Percentiles rank a stretch among this genome's conserved stretches.
Evolutionary conservation across 139 green algal species (phyloP).

Genomic region (Monoraphidium neglectum): DNA sequence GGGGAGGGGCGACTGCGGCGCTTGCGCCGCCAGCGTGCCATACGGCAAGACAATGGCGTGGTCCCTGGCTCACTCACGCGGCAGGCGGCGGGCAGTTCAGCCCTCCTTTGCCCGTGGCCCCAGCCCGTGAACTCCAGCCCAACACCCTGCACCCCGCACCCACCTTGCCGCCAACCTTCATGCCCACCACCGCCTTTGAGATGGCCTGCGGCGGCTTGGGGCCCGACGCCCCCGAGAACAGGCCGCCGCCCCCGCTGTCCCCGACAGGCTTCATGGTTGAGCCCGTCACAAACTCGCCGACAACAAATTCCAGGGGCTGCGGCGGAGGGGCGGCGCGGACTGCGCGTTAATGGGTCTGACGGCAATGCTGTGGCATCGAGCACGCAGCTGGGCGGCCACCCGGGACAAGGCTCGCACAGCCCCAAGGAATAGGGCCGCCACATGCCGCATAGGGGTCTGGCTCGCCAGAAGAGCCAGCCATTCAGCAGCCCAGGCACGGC

Average conservation of each 20-base stretch:
- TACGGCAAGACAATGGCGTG: no score
- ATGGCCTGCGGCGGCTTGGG: slow-evolving; percentile 88
- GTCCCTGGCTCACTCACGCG: neutral
- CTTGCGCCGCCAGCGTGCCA: neutral
- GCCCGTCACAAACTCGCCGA: slow-evolving; percentile 56
- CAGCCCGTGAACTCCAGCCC: neutral
- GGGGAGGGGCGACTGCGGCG: neutral
- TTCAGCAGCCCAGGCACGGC: no score
- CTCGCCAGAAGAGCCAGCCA: no score
- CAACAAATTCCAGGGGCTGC: slow-evolving; percentile 87
- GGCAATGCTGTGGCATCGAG: no score
- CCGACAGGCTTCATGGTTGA: slow-evolving; percentile 32
- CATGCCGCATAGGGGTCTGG: no score
- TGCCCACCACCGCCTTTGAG: slow-evolving; percentile 78
- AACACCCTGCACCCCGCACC: neutral
- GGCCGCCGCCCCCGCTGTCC: slow-evolving; percentile 59
- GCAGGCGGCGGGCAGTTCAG: neutral
- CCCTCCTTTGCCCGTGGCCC: neutral
- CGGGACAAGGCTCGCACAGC: no score
- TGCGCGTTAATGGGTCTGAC: no score
- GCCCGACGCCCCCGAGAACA: slow-evolving; percentile 76
- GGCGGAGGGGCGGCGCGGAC: no score
- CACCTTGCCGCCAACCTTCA: slow-evolving; percentile 87
- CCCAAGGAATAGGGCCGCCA: no score
- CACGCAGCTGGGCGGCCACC: no score